A percentile compares a stretch with the other conserved stretches of the same genome.
Conservation (phyloP, 106 monocot species). For the Amphibolis antarctica region DNA sequence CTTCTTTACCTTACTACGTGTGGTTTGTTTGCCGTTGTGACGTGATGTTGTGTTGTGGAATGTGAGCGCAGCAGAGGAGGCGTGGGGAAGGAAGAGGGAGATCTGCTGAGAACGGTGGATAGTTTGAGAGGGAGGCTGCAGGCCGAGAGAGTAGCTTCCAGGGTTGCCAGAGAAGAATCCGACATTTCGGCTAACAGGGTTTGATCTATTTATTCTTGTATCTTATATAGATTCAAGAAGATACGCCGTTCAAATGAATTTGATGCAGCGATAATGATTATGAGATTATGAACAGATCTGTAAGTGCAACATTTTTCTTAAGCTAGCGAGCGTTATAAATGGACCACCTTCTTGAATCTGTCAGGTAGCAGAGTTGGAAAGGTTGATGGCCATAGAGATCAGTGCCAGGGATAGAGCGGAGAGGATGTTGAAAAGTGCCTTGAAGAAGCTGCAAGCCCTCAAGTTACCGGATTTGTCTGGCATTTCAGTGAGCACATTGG, state of each 20-base stretch:
- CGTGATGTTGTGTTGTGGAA: neutral
- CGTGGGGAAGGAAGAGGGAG: constrained; percentile 18
- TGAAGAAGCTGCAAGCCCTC: constrained; percentile 67
- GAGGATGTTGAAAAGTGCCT: constrained; percentile 45
- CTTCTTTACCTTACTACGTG: neutral
- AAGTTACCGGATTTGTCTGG: constrained; percentile 28
- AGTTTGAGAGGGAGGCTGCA: constrained; percentile 78
- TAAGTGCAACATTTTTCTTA: too few relatives aligned
- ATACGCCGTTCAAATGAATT: neutral
- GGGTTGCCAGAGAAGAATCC: constrained; percentile 65
- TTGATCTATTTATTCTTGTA: neutral
- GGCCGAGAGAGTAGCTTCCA: constrained; percentile 82
- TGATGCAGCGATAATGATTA: too few relatives aligned
- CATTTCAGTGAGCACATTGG: constrained; percentile 1
- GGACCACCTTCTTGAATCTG: neutral
- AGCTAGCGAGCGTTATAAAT: too few relatives aligned
- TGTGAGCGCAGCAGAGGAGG: neutral
- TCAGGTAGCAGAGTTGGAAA: constrained; percentile 65
- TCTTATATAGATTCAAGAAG: neutral
- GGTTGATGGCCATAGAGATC: constrained; percentile 46
- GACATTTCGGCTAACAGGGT: constrained; percentile 60
- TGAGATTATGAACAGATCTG: neutral
- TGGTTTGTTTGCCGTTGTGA: neutral
- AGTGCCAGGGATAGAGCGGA: constrained; percentile 58
- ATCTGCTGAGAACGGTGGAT: constrained; percentile 50